A percentile compares a stretch with the other conserved stretches of the same genome.
phyloP scores from a whole-genome alignment of 352 stramenopile species.

The Pythium brachiatum region DNA sequence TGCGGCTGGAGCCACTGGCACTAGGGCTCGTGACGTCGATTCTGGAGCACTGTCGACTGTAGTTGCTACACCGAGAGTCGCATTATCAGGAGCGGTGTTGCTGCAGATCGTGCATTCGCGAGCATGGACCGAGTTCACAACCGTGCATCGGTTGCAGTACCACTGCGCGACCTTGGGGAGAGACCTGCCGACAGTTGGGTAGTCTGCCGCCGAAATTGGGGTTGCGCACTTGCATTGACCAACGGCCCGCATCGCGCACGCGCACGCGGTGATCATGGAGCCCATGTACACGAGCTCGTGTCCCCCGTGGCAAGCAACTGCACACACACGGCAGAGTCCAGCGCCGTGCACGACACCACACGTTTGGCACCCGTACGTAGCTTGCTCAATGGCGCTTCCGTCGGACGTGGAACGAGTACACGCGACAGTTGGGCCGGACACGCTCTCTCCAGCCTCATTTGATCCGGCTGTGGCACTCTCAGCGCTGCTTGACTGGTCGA shows the following conservation, averaged over 20 bases:
- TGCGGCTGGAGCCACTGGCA: conserved; percentile 28
- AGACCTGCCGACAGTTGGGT: conserved; percentile 31
- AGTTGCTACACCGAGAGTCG: conserved; percentile 17
- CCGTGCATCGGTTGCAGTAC: conserved; percentile 81
- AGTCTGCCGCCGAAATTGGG: conserved; percentile 37
- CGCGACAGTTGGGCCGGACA: conserved; percentile 22
- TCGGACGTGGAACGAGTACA: conserved; percentile 76
- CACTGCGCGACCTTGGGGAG: conserved; percentile 51
- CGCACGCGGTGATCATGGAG: conserved; percentile 62
- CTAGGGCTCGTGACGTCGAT: conserved; percentile 53
- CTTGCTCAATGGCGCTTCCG: conserved; percentile 76
- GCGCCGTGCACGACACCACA: conserved; percentile 72
- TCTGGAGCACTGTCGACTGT: conserved; percentile 16
- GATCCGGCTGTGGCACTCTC: background rate
- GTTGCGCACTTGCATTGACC: conserved; percentile 53
- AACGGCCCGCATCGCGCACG: conserved; percentile 53
- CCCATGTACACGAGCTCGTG: conserved; percentile 82
- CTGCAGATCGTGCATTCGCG: conserved; percentile 69
- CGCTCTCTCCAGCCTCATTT: background rate
- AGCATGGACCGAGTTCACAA: conserved; percentile 63
- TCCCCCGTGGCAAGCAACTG: conserved; percentile 72
- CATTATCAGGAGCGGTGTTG: conserved; percentile 28
- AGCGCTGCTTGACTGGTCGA: conserved; percentile 1
- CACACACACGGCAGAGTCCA: conserved; percentile 64
- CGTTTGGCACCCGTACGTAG: conserved; percentile 78